Evolutionary conservation across 2,329 filamentous ascomycete species (phyloP).

Genomic region (Lachnellula hyalina): DNA sequence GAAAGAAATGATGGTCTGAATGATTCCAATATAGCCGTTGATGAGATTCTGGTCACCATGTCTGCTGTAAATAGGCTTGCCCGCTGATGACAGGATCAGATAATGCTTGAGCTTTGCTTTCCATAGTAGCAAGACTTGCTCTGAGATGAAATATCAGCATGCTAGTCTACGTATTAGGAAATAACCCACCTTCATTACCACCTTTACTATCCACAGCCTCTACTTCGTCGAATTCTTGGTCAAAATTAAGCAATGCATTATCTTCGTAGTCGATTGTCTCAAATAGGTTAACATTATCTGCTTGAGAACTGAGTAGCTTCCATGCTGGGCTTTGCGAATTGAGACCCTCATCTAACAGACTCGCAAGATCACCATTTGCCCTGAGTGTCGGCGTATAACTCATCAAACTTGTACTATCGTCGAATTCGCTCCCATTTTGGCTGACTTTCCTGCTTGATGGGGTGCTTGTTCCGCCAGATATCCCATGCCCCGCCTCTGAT

Average conservation of each 20-base stretch:
- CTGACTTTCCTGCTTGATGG: slow-evolving; percentile 24
- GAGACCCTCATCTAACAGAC: slow-evolving; percentile 69
- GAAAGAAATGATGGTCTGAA: slow-evolving; percentile 97
- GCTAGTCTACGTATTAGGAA: background rate
- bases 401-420: slow-evolving; percentile 44
- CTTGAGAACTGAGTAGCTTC: slow-evolving; percentile 59
- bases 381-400: slow-evolving; percentile 42
- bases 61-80: slow-evolving; percentile 94
- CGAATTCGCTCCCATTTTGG: slow-evolving; percentile 42
- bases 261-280: slow-evolving; percentile 45
- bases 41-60: slow-evolving; percentile 88
- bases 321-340: slow-evolving; percentile 63
- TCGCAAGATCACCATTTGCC: slow-evolving; percentile 70
- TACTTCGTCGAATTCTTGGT: slow-evolving; percentile 72
- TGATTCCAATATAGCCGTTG: slow-evolving; percentile 88
- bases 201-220: slow-evolving; percentile 51
- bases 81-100: slow-evolving; percentile 89
- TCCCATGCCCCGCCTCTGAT: slow-evolving; percentile 26
- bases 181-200: slow-evolving; percentile 48
- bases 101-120: slow-evolving; percentile 95
- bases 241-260: slow-evolving; percentile 61
- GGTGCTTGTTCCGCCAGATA: slow-evolving; percentile 20
- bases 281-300: slow-evolving; percentile 55
- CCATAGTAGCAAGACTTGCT: slow-evolving; percentile 61
- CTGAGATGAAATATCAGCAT: slow-evolving; percentile 23